Conservation (phyloP, 2,329 filamentous ascomycete species). For the Fusarium circinatum region DNA sequence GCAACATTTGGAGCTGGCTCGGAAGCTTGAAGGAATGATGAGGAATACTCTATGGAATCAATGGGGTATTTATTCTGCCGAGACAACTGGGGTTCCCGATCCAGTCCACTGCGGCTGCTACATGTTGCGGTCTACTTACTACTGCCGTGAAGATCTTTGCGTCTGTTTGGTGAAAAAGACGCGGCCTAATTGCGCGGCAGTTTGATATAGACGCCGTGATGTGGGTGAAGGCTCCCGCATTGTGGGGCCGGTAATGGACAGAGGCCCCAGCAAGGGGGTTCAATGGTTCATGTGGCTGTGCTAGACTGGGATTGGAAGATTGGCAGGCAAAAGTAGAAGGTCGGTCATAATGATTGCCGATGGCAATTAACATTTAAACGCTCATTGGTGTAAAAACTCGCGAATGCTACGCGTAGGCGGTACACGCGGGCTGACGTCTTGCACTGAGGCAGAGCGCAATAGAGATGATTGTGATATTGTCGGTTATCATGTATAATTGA, state of each 20-base stretch:
- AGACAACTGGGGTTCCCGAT: background rate
- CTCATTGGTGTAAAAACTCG: background rate
- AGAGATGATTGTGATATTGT: background rate
- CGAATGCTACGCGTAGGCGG: background rate
- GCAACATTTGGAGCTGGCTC: background rate
- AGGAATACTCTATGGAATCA: fast-evolving
- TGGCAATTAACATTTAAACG: background rate
- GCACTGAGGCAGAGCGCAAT: background rate
- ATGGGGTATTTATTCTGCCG: background rate
- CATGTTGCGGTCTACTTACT: fast-evolving
- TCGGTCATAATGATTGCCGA: too few species aligned
- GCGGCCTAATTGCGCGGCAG: background rate
- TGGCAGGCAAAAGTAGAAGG: too few species aligned
- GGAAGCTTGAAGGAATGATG: background rate
- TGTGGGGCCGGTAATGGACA: background rate
- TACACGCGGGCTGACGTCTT: background rate
- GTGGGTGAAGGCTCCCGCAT: background rate
- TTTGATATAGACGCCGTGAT: background rate
- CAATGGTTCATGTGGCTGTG: too few species aligned
- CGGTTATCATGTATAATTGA: background rate
- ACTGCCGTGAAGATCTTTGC: background rate
- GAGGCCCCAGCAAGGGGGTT: too few species aligned
- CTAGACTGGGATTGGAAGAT: too few species aligned
- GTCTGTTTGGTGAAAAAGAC: background rate
- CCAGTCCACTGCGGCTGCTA: background rate